phyloP scores from a whole-genome alignment of 225 moss, liverwort and hornwort species.

The Ulota crispa region DNA sequence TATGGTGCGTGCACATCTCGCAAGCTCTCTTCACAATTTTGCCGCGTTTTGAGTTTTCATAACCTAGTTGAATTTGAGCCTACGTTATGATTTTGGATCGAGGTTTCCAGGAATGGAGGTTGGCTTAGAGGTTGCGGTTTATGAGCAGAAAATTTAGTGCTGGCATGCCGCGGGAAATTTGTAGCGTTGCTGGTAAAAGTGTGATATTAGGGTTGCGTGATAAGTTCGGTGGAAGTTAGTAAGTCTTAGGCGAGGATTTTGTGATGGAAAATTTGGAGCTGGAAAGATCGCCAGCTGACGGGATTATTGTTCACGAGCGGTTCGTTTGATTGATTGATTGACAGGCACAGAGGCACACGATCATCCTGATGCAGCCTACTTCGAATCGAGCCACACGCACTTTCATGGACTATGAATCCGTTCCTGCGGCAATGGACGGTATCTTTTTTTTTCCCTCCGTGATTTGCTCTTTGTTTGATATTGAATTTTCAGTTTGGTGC shows the following conservation, averaged over 20 bases:
- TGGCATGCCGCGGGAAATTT: not conserved
- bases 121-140: not conserved
- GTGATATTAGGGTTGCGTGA: constrained; percentile 30
- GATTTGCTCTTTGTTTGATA: not conserved
- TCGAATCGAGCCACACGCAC: constrained; percentile 80
- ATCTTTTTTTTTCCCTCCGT: not conserved
- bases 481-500: not conserved
- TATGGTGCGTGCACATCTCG: constrained; percentile 18
- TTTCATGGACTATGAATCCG: constrained; percentile 87
- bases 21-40: not conserved
- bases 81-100: not conserved
- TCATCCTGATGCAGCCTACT: constrained; percentile 85
- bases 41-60: not conserved
- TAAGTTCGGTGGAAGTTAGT: not conserved
- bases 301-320: not conserved
- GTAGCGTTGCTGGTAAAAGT: not conserved
- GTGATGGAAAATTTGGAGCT: not conserved
- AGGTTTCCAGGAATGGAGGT: not conserved
- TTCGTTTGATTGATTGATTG: not conserved
- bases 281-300: not conserved
- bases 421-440: constrained; percentile 83
- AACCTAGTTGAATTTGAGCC: not conserved
- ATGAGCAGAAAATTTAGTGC: not conserved
- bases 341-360: constrained; percentile 90
- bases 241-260: not conserved